Conservation (phyloP, 106 monocot genomes). For the Acorus gramineus region DNA sequence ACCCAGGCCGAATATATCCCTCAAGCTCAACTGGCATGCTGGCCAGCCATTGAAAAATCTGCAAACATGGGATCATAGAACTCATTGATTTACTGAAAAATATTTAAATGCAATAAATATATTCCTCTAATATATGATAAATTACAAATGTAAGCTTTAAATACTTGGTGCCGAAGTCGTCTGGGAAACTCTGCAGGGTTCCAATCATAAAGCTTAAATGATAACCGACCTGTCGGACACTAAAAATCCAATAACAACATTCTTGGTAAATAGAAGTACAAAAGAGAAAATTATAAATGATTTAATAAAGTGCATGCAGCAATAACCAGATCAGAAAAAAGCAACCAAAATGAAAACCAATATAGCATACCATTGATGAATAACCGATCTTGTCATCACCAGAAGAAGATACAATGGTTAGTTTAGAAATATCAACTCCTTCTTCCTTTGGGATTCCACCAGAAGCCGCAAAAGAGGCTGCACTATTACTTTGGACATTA, state of each 20-base stretch:
- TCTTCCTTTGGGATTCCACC: conserved; percentile 37
- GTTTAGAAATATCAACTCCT: conserved; percentile 39
- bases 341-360: neutral
- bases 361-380: conserved; percentile 57
- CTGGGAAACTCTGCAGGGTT: conserved; percentile 98
- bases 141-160: conserved; percentile 9
- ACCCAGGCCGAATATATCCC: conserved; percentile 77
- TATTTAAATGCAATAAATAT: neutral
- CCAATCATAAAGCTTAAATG: conserved; percentile 99
- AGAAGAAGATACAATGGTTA: conserved; percentile 39
- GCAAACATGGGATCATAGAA: neutral
- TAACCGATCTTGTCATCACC: conserved; percentile 60
- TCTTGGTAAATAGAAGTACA: no score
- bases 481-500: conserved; percentile 32
- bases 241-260: conserved; percentile 1
- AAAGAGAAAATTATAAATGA: no score
- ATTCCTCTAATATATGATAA: conserved; percentile 1
- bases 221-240: conserved; percentile 97
- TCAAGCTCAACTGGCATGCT: conserved; percentile 67
- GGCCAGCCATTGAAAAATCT: conserved; percentile 63
- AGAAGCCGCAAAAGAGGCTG: conserved; percentile 35
- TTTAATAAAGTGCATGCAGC: neutral
- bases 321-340: neutral
- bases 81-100: no score
- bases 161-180: conserved; percentile 80